Evolutionary conservation across 495 filamentous ascomycete species (phyloP), one percentile per base, ranked within the genome.

Genomic region (Thermothielavioides terrestris): DNA sequence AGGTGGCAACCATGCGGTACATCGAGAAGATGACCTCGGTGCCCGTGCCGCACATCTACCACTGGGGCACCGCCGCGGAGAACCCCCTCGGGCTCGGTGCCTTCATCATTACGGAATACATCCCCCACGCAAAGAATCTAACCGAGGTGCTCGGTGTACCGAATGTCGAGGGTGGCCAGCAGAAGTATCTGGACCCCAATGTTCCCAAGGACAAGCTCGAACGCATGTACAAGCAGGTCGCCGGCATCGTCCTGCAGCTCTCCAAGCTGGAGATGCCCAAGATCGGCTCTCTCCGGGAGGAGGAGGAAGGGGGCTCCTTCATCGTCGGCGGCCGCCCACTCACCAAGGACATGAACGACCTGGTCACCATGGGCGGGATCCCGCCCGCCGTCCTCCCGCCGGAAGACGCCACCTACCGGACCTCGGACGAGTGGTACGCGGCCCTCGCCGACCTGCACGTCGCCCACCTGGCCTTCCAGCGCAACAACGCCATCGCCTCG

Each of bases 31-130:
- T 67, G 23, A 74, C 71, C 12, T 63, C 59, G 4, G 67, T 77
- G 25, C 71, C 65, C 0, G 53, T 74, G 10, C 66, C 72, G 11
- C 56, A 52, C 36, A 41, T 75, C 30, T 61, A 66, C 15, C 58
- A 64, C 43, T 70, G 53, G 36, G 67, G 62, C 5, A 58, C 52
- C 4, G 56, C 59, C 20, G 55, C 44, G 1, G 55, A 65, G 41
- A 63, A 63, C 26, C 61, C 64, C 1, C 52, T 48, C 7, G 54
- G 60, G 1, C 28, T 75, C 35, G 64, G 69, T 7, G 70, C 73
- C 2, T 77, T 73, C 54, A 70, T 77, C 32, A 70, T 76, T 34
- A 72, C 74, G 61, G 65, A 73, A 11, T 71, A 71, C 50, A 58
- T 74, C 20, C 53, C 68, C 7, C 58, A 72, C 49, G 26, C 58